These are phyloP conservation scores for Tuber umbilicatum DNA, from an alignment of 495 filamentous ascomycete species.

Conservation along the genomic window DNA sequence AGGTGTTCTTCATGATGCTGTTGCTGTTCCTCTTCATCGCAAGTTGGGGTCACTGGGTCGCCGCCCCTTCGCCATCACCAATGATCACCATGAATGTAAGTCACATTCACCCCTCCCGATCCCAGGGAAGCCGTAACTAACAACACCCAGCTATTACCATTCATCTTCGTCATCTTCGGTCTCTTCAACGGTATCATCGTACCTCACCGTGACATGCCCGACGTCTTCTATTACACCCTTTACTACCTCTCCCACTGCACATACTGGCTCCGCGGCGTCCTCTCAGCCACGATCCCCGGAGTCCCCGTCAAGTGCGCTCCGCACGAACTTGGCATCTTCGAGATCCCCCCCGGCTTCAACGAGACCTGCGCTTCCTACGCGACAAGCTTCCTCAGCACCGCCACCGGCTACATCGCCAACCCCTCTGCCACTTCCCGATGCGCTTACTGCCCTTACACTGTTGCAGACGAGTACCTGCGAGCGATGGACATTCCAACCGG, in stretches of 20 bases:
- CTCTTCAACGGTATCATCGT: conserved; percentile 71
- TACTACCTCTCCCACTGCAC: conserved; percentile 67
- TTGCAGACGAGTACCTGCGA: conserved; percentile 60
- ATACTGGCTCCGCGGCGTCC: conserved; percentile 69
- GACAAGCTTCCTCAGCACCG: conserved; percentile 48
- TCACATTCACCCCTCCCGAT: neutral
- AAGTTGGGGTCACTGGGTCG: conserved; percentile 79
- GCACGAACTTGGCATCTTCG: conserved; percentile 55
- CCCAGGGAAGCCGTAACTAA: conserved; percentile 42
- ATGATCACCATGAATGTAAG: conserved; percentile 68
- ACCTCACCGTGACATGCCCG: conserved; percentile 54
- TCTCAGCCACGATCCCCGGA: conserved; percentile 55
- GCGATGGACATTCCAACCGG: conserved; percentile 58
- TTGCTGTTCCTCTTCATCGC: conserved; percentile 73
- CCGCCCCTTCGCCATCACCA: conserved; percentile 71
- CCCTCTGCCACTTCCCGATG: conserved; percentile 48
- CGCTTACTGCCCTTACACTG: conserved; percentile 65
- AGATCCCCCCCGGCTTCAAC: conserved; percentile 56
- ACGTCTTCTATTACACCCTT: conserved; percentile 74
- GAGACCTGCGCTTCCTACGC: conserved; percentile 32
- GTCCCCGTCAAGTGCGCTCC: conserved; percentile 49
- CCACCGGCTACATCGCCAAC: conserved; percentile 46
- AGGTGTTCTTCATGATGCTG: conserved; percentile 75
- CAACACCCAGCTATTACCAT: conserved; percentile 45
- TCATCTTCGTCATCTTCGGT: conserved; percentile 72